phyloP scores from a whole-genome alignment of 179 eudicot genomes.

The Beta macrorhiza region DNA sequence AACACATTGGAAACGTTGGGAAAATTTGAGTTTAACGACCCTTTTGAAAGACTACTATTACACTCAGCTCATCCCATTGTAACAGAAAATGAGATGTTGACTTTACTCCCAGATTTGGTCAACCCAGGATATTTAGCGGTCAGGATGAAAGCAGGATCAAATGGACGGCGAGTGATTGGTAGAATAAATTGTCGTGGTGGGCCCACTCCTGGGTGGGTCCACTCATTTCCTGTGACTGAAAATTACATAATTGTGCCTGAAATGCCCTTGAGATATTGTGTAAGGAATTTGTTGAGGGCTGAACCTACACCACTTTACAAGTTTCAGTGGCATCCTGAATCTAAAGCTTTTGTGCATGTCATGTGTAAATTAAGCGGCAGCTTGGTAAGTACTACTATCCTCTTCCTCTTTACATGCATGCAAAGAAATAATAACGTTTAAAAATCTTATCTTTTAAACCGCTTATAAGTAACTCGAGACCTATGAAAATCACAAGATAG shows the following conservation, averaged over 20 bases:
- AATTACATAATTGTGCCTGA: conserved; percentile 84
- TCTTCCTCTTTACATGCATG: no score
- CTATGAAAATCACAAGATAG: no score
- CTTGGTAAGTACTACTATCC: conserved; percentile 48
- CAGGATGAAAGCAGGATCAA: conserved; percentile 73
- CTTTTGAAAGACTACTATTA: conserved; percentile 51
- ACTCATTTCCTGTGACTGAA: conserved; percentile 88
- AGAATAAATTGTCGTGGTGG: conserved; percentile 79
- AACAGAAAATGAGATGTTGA: conserved; percentile 61
- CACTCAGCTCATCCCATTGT: conserved; percentile 96
- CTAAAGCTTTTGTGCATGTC: conserved; percentile 80
- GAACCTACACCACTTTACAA: conserved; percentile 88
- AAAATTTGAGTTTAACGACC: conserved; percentile 66
- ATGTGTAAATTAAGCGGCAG: conserved; percentile 82
- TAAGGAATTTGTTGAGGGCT: conserved; percentile 65
- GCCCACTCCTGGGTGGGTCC: conserved; percentile 92
- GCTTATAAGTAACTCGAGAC: no score
- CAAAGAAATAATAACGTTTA: no score
- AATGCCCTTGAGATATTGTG: conserved; percentile 91
- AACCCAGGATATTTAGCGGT: conserved; percentile 78
- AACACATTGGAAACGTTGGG: conserved; percentile 73
- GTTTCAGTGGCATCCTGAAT: conserved; percentile 89
- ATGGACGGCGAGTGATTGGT: conserved; percentile 75
- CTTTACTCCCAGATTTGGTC: conserved; percentile 74
- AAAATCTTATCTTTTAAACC: no score